These are phyloP conservation scores for Passalora sequoiae DNA, from an alignment of 2,329 filamentous ascomycete species.

Conservation along the genomic window DNA sequence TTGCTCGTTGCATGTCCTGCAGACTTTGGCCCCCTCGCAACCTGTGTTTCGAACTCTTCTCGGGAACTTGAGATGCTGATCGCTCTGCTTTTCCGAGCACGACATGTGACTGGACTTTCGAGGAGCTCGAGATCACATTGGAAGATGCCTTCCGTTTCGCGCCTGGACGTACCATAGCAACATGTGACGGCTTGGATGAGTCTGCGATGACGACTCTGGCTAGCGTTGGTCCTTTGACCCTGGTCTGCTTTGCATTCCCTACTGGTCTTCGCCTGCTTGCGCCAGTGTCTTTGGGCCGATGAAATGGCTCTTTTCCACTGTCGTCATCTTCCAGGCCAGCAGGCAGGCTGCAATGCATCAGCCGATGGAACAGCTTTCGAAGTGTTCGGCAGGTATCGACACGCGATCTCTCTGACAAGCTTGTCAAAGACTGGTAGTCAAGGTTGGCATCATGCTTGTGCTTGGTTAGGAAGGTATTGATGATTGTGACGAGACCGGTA, in stretches of 20 bases:
- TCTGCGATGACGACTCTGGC: constrained; percentile 30
- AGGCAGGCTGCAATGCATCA: constrained; percentile 6
- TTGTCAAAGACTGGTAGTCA: constrained; percentile 43
- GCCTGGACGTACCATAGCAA: constrained; percentile 27
- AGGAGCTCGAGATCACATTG: background rate
- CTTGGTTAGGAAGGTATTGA: constrained; percentile 40
- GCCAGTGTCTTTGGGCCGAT: background rate
- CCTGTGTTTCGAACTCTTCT: background rate
- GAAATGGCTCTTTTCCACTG: background rate
- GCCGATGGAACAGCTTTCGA: constrained; percentile 35
- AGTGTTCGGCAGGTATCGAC: constrained; percentile 41
- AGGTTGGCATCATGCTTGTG: constrained; percentile 32
- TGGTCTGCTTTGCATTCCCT: constrained; percentile 12
- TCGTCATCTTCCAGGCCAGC: background rate
- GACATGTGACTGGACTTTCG: constrained; percentile 9
- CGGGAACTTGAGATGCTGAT: no score
- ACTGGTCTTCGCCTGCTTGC: background rate
- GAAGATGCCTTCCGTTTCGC: constrained; percentile 21
- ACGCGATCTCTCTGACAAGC: constrained; percentile 43
- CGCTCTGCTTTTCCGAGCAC: constrained; percentile 4
- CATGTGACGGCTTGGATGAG: constrained; percentile 25
- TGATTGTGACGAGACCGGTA: constrained; percentile 44
- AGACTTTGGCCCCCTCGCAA: no score
- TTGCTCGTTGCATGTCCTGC: no score
- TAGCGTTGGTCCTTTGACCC: constrained; percentile 22